A percentile compares a stretch with the other conserved stretches of the same genome.
phyloP scores from a whole-genome alignment of 164 flowering plant species.

The Annona squamosa region DNA sequence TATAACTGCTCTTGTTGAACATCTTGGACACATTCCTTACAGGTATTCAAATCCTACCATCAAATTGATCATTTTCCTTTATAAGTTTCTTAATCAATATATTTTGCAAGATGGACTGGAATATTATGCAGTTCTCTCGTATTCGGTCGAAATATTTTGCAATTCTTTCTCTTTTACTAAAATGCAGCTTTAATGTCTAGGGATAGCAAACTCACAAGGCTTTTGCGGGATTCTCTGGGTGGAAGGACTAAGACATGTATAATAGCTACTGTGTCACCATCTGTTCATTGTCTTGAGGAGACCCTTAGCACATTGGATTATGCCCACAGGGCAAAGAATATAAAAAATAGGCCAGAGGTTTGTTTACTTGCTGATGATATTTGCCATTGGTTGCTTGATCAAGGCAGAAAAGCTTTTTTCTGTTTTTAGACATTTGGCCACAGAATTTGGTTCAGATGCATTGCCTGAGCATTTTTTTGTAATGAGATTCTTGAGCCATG shows the following conservation, averaged over 20 bases:
- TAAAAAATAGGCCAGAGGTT: conserved; percentile 95
- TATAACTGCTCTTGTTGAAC: conserved; percentile 93
- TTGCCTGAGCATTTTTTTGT: neutral
- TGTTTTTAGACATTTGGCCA: neutral
- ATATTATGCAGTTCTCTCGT: neutral
- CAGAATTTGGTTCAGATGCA: neutral
- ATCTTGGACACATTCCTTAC: conserved; percentile 91
- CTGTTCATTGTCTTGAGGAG: conserved; percentile 93
- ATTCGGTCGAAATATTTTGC: neutral
- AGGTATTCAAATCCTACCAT: conserved; percentile 35
- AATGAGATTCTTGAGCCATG: neutral
- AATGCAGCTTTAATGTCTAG: conserved; percentile 27
- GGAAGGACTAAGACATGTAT: conserved; percentile 99
- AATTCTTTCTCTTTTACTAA: neutral
- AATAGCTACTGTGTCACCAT: conserved; percentile 97
- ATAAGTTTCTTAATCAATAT: neutral
- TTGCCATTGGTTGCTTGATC: neutral
- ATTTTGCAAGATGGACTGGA: neutral
- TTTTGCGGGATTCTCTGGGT: conserved; percentile 94
- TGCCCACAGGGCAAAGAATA: conserved; percentile 94
- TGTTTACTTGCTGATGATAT: neutral
- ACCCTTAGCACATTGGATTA: conserved; percentile 94
- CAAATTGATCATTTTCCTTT: neutral
- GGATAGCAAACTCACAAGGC: conserved; percentile 93
- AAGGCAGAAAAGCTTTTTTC: neutral